These are phyloP conservation scores for Raphanus raphanistrum DNA, from an alignment of 345 rosid species.

Conservation along the genomic window DNA sequence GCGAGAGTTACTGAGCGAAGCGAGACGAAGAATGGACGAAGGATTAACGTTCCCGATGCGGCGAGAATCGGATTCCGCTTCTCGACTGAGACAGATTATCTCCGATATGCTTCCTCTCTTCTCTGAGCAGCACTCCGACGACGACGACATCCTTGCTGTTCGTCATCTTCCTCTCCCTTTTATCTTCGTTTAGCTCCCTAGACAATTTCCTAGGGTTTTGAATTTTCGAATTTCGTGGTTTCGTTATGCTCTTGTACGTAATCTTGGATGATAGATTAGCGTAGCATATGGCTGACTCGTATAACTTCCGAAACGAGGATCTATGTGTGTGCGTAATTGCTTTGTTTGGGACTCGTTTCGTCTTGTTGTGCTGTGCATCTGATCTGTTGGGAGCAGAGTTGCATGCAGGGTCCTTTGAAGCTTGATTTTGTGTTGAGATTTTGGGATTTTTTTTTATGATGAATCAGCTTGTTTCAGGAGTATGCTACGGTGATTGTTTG, in stretches of 20 bases:
- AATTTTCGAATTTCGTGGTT: background rate
- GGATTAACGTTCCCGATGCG: conserved; percentile 31
- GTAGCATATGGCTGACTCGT: background rate
- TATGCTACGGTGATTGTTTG: conserved; percentile 42
- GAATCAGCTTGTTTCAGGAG: conserved; percentile 30
- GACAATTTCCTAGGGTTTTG: conserved; percentile 4
- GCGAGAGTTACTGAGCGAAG: background rate
- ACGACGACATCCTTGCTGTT: conserved; percentile 29
- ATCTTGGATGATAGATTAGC: background rate
- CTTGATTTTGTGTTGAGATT: background rate
- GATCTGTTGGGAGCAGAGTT: background rate
- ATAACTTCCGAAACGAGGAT: background rate
- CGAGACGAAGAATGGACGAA: conserved; percentile 17
- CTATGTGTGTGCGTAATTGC: background rate
- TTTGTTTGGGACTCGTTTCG: conserved; percentile 3
- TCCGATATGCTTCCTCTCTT: conserved; percentile 38
- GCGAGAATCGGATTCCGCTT: conserved; percentile 40
- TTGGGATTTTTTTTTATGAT: conserved; percentile 16
- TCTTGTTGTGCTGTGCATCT: background rate
- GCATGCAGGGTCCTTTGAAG: background rate
- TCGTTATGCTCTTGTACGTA: background rate
- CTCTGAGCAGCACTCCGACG: conserved; percentile 29
- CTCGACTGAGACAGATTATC: conserved; percentile 32
- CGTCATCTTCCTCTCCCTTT: conserved; percentile 1
- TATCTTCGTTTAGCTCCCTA: background rate